Base-by-base conservation (phyloP, 2,329 filamentous ascomycete species). In the Trichoderma sp. region DNA sequence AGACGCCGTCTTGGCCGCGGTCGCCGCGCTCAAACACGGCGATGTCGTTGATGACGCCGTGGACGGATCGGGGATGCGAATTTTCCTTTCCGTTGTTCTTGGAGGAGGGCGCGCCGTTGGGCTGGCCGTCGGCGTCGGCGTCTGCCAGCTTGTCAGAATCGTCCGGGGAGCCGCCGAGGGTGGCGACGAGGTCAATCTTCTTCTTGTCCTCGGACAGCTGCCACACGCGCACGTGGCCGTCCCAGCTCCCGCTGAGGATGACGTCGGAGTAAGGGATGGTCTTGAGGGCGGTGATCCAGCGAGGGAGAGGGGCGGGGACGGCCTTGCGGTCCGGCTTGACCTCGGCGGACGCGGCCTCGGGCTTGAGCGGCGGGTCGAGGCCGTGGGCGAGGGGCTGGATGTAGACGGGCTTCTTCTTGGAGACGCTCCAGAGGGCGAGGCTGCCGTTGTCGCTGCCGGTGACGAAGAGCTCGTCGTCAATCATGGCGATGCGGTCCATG, bases 341-440 rank as follows among this genome's bases (percentile, higher is more conserved):
- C 81, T 95, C 94, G n/a, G 95, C 93, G 1, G 93, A 96, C 38
- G 92, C 90, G 79, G 94, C 88, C 24, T 92, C 88, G 1, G 93
- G 89, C 3, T 88, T 86, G 69, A 95, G 85, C 3, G 93, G 87
- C 4, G 92, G 90, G 76, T 98, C 95, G 69, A 97, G 86, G 38
- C 97, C 97, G 83, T 99, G 97, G 4, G 96, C 95, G 35, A 94
- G 88, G 2, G 93, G 89, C 62, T 97, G 86, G 3, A 94, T 93
- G 84, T 92, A 93, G 11, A 99, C 88, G 0, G 97, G 93, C 85
- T 98, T 98, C 89, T 99, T 99, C 87, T 97, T 98, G 82, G 95
- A 90, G 27, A 95, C 88, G 76, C 92, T 95, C 96, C 96, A 98
- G 14, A 98, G 89, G 1, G 92, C 93, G 69, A 99, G 87, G 6